Base-by-base conservation (phyloP, 805 yeast genomes). In the Saturnispora besseyi region DNA sequence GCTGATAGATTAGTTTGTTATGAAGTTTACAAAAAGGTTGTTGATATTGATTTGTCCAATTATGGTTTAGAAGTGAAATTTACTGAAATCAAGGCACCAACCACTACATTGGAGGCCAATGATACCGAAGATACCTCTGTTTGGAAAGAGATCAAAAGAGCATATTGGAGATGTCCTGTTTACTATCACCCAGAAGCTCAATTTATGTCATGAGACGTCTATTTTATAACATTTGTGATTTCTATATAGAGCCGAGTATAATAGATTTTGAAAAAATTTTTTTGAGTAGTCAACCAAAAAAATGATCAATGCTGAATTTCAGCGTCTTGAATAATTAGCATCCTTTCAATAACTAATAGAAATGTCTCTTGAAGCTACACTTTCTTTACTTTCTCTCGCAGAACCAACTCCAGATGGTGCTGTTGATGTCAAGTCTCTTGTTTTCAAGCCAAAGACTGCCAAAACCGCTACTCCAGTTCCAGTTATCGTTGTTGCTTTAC, bases 381-480 rank as follows among this genome's bases (percentile, higher is more conserved):
- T 85, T 57, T 80, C 87, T 42, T 75, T 81, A 44, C 71, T 85
- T 53, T 82, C 89, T 40, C 67, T 84, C 57, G 74, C 78, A 36
- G 73, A 77, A 40, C 82, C 76, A 41, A 59, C 74, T 15, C 65
- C 76, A 44, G 82, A 73, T 43, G 70, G 73, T 36, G 74, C 84
- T 2, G 54, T 71, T 28, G 71, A 81, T 29, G 76, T 87, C 54
- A 88, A 88, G 67, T 77, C 90, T 4, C 72, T 88, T 54, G 89
- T 88, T 28, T 88, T 88, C 78, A 88, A 88, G 70, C 96, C 96
- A 59, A 88, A 88, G 70, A 87, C 96, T 44, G 82, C 95, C 34
- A 88, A 88, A 63, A 70, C 87, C 44, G 87, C 86, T 46, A 66
- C 77, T 18, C 85, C 93, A 28, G 80, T 84, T 38, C 96, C 96